Evolutionary conservation across 2,329 filamentous ascomycete genomes (phyloP).

Genomic region (Coniochaeta sp.): DNA sequence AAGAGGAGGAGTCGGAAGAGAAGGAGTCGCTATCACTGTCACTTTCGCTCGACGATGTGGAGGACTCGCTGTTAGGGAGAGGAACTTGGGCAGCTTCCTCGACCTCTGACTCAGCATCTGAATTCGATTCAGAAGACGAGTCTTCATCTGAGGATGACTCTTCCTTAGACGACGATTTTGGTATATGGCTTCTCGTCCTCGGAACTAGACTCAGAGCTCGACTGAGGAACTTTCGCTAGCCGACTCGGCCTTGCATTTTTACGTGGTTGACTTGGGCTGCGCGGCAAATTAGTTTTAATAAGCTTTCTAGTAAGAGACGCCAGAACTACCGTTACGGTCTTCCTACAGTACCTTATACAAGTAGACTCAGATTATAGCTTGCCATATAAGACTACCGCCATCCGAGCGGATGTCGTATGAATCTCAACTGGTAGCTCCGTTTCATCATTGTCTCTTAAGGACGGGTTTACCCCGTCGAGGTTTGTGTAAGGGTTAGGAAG

Average conservation of each 20-base stretch:
- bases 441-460: neutral
- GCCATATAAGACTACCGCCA: neutral
- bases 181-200: slow-evolving; percentile 37
- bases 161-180: slow-evolving; percentile 30
- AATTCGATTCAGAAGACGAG: slow-evolving; percentile 21
- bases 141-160: slow-evolving; percentile 29
- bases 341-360: neutral
- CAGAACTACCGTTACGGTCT: neutral
- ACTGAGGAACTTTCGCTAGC: slow-evolving; percentile 27
- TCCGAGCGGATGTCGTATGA: neutral
- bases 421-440: neutral
- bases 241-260: slow-evolving; percentile 48
- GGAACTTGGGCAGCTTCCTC: slow-evolving; percentile 1
- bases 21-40: no score
- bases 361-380: neutral
- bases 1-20: no score
- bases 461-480: no score
- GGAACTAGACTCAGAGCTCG: slow-evolving; percentile 30
- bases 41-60: no score
- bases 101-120: slow-evolving; percentile 12
- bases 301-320: neutral
- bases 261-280: slow-evolving; percentile 26
- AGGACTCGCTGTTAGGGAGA: neutral
- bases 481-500: no score
- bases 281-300: slow-evolving; percentile 3